phyloP scores from a whole-genome alignment of 75 land plant species.

The Larix kaempferi region DNA sequence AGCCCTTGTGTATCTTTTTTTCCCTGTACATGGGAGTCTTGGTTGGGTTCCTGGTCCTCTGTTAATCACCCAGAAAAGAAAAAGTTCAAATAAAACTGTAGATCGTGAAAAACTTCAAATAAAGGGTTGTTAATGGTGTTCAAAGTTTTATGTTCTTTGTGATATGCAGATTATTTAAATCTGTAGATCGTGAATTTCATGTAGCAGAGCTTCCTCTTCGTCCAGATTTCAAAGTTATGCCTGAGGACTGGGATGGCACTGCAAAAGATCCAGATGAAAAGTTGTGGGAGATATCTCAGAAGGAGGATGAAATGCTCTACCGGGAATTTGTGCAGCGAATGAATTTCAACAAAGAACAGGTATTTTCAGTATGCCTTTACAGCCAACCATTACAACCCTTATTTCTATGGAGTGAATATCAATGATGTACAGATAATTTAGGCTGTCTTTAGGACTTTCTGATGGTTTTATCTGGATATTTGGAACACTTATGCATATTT shows the following conservation, averaged over 20 bases:
- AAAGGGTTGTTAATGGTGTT: not conserved
- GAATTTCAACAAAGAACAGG: constrained; percentile 86
- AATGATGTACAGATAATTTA: not conserved
- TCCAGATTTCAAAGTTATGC: constrained; percentile 80
- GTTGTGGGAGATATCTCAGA: constrained; percentile 78
- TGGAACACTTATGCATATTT: not conserved
- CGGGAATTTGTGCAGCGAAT: constrained; percentile 79
- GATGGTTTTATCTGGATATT: not conserved
- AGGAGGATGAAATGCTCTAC: constrained; percentile 78
- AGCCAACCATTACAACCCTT: not conserved
- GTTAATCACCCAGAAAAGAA: not conserved
- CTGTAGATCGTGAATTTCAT: constrained; percentile 78
- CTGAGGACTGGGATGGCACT: constrained; percentile 89
- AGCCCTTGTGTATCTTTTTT: not conserved
- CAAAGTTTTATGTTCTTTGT: not conserved
- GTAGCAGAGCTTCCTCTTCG: constrained; percentile 69
- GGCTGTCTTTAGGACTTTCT: too few relatives aligned
- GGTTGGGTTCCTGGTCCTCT: not conserved
- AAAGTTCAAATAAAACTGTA: not conserved
- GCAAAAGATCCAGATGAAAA: constrained; percentile 72
- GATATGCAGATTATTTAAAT: constrained; percentile 56
- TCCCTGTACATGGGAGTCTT: not conserved
- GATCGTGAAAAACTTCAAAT: too few relatives aligned
- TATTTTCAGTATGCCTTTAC: constrained; percentile 20
- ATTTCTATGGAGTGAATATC: not conserved